Conservation (phyloP, 2,329 filamentous ascomycete species). For the Hypoxylon sp. region DNA sequence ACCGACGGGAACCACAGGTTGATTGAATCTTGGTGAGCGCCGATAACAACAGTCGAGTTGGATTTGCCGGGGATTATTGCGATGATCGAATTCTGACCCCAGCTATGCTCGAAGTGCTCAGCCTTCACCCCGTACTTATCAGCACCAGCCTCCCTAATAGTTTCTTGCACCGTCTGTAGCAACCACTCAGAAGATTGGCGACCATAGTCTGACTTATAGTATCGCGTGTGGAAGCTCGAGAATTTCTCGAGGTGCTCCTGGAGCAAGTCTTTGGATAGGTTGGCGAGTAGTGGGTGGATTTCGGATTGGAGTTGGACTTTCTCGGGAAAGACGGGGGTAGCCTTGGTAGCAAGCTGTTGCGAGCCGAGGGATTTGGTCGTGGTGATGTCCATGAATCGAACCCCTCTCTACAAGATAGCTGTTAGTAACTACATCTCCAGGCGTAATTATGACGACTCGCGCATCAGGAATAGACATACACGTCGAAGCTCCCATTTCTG, state of each 20-base stretch:
- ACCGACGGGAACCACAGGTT: constrained; percentile 89
- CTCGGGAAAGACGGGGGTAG: constrained; percentile 70
- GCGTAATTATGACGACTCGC: no score
- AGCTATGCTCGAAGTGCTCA: constrained; percentile 79
- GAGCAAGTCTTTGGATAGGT: constrained; percentile 81
- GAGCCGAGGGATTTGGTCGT: constrained; percentile 71
- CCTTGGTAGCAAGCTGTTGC: constrained; percentile 47
- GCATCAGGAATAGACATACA: no score
- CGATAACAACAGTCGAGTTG: constrained; percentile 85
- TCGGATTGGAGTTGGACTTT: constrained; percentile 71
- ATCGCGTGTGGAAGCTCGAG: constrained; percentile 81
- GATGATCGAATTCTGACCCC: constrained; percentile 91
- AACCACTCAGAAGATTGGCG: constrained; percentile 90
- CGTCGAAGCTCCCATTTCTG: constrained; percentile 92
- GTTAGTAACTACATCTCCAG: constrained; percentile 26
- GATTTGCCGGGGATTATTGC: constrained; percentile 88
- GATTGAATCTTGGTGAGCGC: constrained; percentile 94
- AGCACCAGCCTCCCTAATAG: constrained; percentile 76
- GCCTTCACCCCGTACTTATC: constrained; percentile 72
- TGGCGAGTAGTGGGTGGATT: constrained; percentile 71
- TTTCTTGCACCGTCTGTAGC: constrained; percentile 74
- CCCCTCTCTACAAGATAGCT: constrained; percentile 69
- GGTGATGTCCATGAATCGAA: constrained; percentile 95
- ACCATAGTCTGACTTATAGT: constrained; percentile 82
- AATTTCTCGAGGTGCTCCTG: constrained; percentile 78